phyloP scores from a whole-genome alignment of 768 basidiomycete species.

The Podaxis rugospora region DNA sequence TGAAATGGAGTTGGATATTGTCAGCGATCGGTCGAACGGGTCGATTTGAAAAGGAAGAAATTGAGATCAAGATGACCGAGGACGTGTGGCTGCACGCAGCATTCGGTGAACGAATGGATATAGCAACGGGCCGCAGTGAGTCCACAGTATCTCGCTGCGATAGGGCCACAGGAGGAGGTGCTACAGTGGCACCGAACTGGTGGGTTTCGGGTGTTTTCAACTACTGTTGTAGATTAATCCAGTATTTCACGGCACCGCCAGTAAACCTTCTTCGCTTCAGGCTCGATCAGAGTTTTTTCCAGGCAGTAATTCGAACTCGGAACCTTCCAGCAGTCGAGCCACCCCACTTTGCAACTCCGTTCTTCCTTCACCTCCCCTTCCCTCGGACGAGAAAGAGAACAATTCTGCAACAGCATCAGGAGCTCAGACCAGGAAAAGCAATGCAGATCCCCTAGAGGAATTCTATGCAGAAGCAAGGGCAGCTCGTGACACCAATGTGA shows the following conservation, averaged over 20 bases:
- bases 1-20: slow-evolving; percentile 61
- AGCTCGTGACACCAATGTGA: slow-evolving; percentile 21
- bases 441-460: slow-evolving; percentile 54
- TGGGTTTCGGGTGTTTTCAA: background rate
- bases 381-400: background rate
- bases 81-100: slow-evolving; percentile 41
- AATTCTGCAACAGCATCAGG: background rate
- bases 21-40: slow-evolving; percentile 29
- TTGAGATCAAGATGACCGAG: slow-evolving; percentile 26
- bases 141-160: slow-evolving; percentile 1
- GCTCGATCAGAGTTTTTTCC: background rate
- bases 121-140: slow-evolving; percentile 26
- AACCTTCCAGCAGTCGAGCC: background rate
- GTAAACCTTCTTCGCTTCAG: background rate
- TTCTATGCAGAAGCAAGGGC: slow-evolving; percentile 59
- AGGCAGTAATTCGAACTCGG: background rate
- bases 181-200: background rate
- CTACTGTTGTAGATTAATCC: background rate
- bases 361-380: background rate
- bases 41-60: slow-evolving; percentile 21
- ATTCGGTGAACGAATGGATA: slow-evolving; percentile 43
- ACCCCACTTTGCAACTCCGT: background rate
- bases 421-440: background rate
- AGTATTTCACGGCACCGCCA: background rate
- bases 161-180: background rate